Evolutionary conservation across 179 eudicot species (phyloP), one percentile per base, ranked within the genome.

Genomic region (Spergularia azorica): DNA sequence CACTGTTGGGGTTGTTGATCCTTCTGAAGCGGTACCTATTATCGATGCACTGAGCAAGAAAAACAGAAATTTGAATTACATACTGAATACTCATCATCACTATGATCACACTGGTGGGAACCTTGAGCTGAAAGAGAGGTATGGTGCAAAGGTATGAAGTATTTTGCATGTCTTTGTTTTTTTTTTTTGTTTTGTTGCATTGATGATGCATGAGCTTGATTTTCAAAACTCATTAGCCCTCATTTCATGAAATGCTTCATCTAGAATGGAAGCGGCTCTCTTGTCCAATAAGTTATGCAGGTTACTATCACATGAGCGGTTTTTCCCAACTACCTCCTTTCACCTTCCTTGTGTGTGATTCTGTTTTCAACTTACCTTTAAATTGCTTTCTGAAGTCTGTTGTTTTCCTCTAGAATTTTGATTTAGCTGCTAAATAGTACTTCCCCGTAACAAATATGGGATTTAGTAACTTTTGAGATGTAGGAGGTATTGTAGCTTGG

Each of bases 91-190:
- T 75, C 98, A 93, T 88, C 98, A 93, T 85, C 97, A 93, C 82
- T 71, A 82, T 81, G 97, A 93, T 88, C 98, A 93, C 84, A 93
- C 98, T 79, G 98, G 97, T 63, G 98, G 97, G 70, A 91, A 93
- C 81, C 74, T 83, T 85, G 97, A 93, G 80, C 76, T 93, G 78
- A 93, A 93, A 88, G 93, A 81, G 81, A 90, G 88, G 90, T 93
- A 91, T 26, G 98, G 97, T 46, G 97, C 97, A 81, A 92, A 92
- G 97, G 97, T 92, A 89, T 73, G 88, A 57, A 55, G 50, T 78
- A 46, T 84, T 67, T 16, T 65, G n/a, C n/a, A n/a, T n/a, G n/a
- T 61, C 13, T 55, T 56, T 67, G 0, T 6, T 26, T 26, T 26
- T 26, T 26, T 26, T 26, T 26, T 26, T 26, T 26, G 0, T 26